phyloP scores from a whole-genome alignment of 495 filamentous ascomycete genomes.

The Tuber umbilicatum region DNA sequence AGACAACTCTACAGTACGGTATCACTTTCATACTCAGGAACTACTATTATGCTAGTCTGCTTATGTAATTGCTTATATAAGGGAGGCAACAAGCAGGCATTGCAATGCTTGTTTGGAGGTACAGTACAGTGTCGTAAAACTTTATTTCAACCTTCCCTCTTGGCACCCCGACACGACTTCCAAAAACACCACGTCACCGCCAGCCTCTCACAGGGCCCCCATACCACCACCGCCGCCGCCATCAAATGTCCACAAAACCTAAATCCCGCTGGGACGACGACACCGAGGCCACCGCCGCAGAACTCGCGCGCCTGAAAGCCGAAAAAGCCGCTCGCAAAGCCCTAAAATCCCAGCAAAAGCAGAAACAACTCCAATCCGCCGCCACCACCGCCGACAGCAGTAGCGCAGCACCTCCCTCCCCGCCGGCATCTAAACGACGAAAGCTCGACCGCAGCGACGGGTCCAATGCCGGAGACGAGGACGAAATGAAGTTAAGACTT shows the following conservation, averaged over 20 bases:
- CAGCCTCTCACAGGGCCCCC: slow-evolving; percentile 1
- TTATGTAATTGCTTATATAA: background rate
- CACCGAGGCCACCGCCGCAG: slow-evolving; percentile 63
- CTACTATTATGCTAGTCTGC: background rate
- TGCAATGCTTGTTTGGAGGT: background rate
- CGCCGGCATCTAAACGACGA: slow-evolving; percentile 41
- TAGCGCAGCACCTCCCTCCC: slow-evolving; percentile 12
- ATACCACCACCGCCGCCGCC: slow-evolving; percentile 23
- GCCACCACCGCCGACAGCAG: slow-evolving; percentile 37
- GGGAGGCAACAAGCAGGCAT: too few species aligned
- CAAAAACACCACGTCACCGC: slow-evolving; percentile 5
- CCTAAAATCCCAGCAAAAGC: slow-evolving; percentile 76
- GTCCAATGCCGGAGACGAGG: slow-evolving; percentile 36
- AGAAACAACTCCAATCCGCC: slow-evolving; percentile 54
- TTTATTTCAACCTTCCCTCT: background rate
- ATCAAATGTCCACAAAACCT: slow-evolving; percentile 54
- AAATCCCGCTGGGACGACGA: slow-evolving; percentile 82
- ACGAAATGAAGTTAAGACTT: slow-evolving; percentile 47
- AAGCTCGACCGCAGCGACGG: slow-evolving; percentile 41
- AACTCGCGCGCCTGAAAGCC: slow-evolving; percentile 64
- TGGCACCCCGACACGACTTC: background rate
- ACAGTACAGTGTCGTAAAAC: background rate
- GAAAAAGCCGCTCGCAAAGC: slow-evolving; percentile 89
- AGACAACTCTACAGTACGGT: too few species aligned
- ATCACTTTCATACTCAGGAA: too few species aligned